Evolutionary conservation across 345 rosid species (phyloP), one percentile per base, ranked within the genome.

Genomic region (Corchorus olitorius): DNA sequence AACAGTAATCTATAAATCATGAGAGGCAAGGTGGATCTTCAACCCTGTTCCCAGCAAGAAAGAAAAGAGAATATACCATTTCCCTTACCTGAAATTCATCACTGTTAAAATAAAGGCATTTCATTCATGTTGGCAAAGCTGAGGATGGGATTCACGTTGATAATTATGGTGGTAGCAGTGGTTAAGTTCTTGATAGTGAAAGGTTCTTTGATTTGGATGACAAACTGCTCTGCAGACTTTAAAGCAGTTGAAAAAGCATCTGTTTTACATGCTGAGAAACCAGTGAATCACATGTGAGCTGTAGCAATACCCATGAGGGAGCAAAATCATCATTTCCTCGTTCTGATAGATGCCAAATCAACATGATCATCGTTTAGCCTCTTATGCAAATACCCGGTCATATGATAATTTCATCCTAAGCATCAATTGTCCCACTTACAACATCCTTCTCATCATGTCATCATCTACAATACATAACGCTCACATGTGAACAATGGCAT

Each of bases 1-100:
- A 27, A 60, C 39, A 61, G 27, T 61, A 33, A 34, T 61, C n/a
- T 33, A 33, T 13, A 33, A 27, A 22, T 59, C 39, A 27, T 12
- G 41, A 60, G 39, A 61, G 43, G 65, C 65, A 61, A 61, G 34
- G 41, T 34, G 65, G 65, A 61, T 6, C 41, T 61, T n/a, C 65
- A 61, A 61, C 10, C 10, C 43, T 34, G n/a, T 34, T 33, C 10
- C 14, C 43, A 61, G 3, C n/a, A 61, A 33, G 65, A 61, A 1
- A 60, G n/a, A 53, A 61, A 61, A 61, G 14, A 14, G 8, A 19
- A 46, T 67, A 13, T 48, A 46, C 7, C 72, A 67, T 45, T 66
- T 45, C 35, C 70, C 54, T 19, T 66, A 45, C 71, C 54, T 0
- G n/a, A 45, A 10, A 43, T 66, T 27, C 22, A 19, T 27, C 27